Percentiles rank a stretch among this genome's conserved stretches.
phyloP scores from a whole-genome alignment of 805 yeast genomes.

The Hyphopichia homilentoma region DNA sequence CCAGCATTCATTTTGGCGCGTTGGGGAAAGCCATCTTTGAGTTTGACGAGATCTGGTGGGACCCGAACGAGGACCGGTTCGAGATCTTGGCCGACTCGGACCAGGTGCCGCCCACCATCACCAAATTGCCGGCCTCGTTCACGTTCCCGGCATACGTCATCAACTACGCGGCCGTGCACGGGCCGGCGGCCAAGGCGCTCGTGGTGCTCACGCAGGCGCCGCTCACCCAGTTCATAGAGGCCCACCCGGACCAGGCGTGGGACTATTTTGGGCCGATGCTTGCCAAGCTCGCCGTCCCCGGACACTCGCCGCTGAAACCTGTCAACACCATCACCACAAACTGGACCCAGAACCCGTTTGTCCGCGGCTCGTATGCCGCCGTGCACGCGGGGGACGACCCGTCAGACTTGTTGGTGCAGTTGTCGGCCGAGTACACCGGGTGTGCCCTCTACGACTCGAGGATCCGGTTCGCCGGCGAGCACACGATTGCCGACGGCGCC shows the following conservation, averaged over 20 bases:
- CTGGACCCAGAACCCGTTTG: slow-evolving; percentile 80
- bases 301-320: slow-evolving; percentile 16
- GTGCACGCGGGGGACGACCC: slow-evolving; percentile 70
- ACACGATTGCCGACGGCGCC: slow-evolving; percentile 78
- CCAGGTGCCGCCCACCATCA: slow-evolving; percentile 4
- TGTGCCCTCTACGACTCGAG: slow-evolving; percentile 36
- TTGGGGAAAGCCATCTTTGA: slow-evolving; percentile 43
- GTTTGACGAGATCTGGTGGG: slow-evolving; percentile 42
- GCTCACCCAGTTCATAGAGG: slow-evolving; percentile 57
- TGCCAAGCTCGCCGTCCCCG: slow-evolving; percentile 17
- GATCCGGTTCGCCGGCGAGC: slow-evolving; percentile 88
- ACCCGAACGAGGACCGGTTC: slow-evolving; percentile 41
- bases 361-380: slow-evolving; percentile 81
- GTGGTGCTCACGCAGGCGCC: slow-evolving; percentile 71
- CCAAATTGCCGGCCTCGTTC: slow-evolving; percentile 41
- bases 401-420: slow-evolving; percentile 54
- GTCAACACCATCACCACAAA: slow-evolving; percentile 45
- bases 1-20: slow-evolving; percentile 31
- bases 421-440: slow-evolving; percentile 40
- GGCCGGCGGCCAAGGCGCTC: slow-evolving; percentile 46
- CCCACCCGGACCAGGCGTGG: slow-evolving; percentile 52
- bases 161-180: slow-evolving; percentile 49
- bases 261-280: slow-evolving; percentile 54
- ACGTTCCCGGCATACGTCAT: slow-evolving; percentile 59
- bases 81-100: slow-evolving; percentile 13